Evolutionary conservation across 176 grass and related monocot species (phyloP), one percentile per base, ranked within the genome.

Genomic region (Pharus latifolius): DNA sequence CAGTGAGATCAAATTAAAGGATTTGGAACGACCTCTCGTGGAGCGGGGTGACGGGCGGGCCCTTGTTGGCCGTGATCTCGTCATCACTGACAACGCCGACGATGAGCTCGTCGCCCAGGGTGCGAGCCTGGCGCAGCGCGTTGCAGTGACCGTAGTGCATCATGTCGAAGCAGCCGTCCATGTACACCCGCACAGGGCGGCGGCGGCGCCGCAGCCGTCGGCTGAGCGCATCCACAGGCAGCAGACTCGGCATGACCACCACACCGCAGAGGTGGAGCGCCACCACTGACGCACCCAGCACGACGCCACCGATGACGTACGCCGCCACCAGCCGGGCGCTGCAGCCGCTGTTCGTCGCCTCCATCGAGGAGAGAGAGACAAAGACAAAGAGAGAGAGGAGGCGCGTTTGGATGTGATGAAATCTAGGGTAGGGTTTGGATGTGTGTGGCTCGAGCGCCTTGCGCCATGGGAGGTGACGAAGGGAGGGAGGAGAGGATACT

Each of bases 81-180:
- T 81, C 76, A 56, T 91, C 88, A 41, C 85, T 79, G 48, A 91
- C 48, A 8, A 92, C 93, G 13, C 93, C 86, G 35, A 96, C 93
- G 41, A 96, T 60, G 43, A 96, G 93, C 74, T 87, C 80, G 56
- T 96, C 93, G 20, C 89, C 89, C 16, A 96, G 88, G 17, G 80
- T 73, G 23, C 72, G 74, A 32, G 94, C 94, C 76, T 97, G 93
- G 30, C 92, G 72, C 70, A 92, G 76, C 37, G 87, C 87, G 81
- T 96, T 96, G 74, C 91, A 91, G 62, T 96, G 91, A 2, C 91
- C 84, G 78, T 91, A 96, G 88, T 96, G 92, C 92, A 96, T 96
- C 92, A 96, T 96, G 88, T 96, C 88, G 80, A 96, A 96, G 88
- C 92, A 92, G 3, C 92, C 92, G 56, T 96, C 92, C 88, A 96